Evolutionary conservation across 2,329 filamentous ascomycete species (phyloP).

Genomic region (Calycina herbarum): DNA sequence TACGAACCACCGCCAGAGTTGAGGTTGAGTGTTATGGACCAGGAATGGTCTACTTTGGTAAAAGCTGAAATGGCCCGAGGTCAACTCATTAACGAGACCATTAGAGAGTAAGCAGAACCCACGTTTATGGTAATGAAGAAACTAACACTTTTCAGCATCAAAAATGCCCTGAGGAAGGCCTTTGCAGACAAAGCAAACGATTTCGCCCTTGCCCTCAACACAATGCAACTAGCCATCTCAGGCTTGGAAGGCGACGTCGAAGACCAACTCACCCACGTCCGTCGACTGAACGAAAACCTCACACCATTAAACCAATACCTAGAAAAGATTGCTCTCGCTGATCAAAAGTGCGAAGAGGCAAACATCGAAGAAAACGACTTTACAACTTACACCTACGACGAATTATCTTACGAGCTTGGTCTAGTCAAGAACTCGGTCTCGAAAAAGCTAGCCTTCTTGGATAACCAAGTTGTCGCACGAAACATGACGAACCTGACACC

Average conservation of each 20-base stretch:
- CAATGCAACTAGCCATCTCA: conserved; percentile 90
- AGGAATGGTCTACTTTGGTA: conserved; percentile 77
- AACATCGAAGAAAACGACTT: conserved; percentile 99
- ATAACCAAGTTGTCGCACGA: conserved; percentile 97
- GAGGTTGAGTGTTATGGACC: conserved; percentile 77
- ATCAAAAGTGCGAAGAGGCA: conserved; percentile 88
- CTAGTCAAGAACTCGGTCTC: conserved; percentile 89
- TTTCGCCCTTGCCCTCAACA: conserved; percentile 92
- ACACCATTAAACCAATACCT: conserved; percentile 89
- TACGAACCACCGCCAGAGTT: conserved; percentile 89
- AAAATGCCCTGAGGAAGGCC: conserved; percentile 85
- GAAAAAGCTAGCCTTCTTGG: conserved; percentile 94
- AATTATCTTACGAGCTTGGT: conserved; percentile 88
- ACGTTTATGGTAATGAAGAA: conserved; percentile 13
- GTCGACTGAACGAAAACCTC: conserved; percentile 80
- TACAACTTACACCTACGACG: conserved; percentile 98
- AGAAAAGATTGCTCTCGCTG: conserved; percentile 80
- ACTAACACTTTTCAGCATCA: conserved; percentile 64
- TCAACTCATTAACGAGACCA: conserved; percentile 96
- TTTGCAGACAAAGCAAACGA: conserved; percentile 99
- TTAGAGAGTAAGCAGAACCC: conserved; percentile 69
- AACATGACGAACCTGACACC: conserved; percentile 99
- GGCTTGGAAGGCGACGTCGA: conserved; percentile 97
- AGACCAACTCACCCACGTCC: conserved; percentile 86
- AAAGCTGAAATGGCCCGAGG: conserved; percentile 84